Percentiles rank a stretch among this genome's conserved stretches.
These are phyloP conservation scores for Eucalyptus globulus DNA, from an alignment of 345 rosid genomes.

Conservation along the genomic window DNA sequence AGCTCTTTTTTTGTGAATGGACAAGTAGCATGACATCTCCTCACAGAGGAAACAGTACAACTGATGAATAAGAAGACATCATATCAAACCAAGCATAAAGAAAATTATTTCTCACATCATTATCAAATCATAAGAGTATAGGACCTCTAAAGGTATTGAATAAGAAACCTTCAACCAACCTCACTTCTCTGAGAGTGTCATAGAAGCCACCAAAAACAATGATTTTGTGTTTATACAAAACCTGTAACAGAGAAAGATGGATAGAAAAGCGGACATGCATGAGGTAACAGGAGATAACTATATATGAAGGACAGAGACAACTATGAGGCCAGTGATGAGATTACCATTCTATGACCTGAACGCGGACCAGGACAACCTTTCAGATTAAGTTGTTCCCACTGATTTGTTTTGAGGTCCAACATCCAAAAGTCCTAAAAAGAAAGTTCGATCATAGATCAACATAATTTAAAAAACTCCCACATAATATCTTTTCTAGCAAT, in stretches of 20 bases:
- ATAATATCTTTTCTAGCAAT: not conserved
- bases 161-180: constrained; percentile 42
- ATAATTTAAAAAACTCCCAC: not conserved
- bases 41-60: not conserved
- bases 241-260: constrained; percentile 27
- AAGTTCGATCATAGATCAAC: not conserved
- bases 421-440: constrained; percentile 76
- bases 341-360: constrained; percentile 97
- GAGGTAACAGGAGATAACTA: not conserved
- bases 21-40: not conserved
- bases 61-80: not conserved
- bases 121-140: not conserved
- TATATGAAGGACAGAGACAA: not conserved
- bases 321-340: not conserved
- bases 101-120: not conserved
- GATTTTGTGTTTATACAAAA: constrained; percentile 89
- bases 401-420: constrained; percentile 86
- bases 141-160: not conserved
- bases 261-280: not conserved
- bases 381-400: constrained; percentile 86
- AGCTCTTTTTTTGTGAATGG: not conserved
- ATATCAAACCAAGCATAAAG: not conserved
- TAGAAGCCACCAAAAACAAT: constrained; percentile 95
- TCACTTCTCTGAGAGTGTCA: constrained; percentile 97
- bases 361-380: constrained; percentile 92